Evolutionary conservation across 352 stramenopile species (phyloP).

Genomic region (Pythium sp.): DNA sequence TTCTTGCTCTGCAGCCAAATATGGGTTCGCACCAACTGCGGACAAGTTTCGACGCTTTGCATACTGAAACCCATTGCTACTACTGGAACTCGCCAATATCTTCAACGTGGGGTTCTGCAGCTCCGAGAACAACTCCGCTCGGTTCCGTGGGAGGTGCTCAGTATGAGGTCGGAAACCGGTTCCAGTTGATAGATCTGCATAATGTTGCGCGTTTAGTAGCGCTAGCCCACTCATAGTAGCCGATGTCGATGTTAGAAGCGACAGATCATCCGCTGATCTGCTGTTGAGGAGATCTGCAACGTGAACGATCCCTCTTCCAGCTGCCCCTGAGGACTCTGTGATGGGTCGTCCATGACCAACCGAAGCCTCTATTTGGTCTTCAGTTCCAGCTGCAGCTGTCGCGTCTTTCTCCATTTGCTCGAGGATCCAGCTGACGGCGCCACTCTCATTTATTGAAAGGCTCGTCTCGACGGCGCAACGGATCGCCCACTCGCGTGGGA

Average conservation of each 20-base stretch:
- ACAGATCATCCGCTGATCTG: conserved; percentile 19
- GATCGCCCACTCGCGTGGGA: conserved; percentile 75
- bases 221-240: not conserved
- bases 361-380: not conserved
- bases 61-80: not conserved
- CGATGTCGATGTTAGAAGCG: conserved; percentile 2
- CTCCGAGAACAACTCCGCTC: conserved; percentile 6
- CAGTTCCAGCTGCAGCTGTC: not conserved
- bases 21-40: conserved; percentile 2
- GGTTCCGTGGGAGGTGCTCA: conserved; percentile 11
- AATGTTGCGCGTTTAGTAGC: not conserved
- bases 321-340: not conserved
- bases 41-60: not conserved
- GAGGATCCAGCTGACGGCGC: conserved; percentile 87
- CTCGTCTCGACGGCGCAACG: conserved; percentile 57
- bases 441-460: conserved; percentile 51
- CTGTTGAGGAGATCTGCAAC: conserved; percentile 8
- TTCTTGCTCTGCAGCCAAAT: conserved; percentile 23
- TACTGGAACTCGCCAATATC: not conserved
- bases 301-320: not conserved
- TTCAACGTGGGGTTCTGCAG: not conserved
- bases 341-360: not conserved
- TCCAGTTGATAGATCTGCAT: not conserved
- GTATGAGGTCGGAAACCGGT: conserved; percentile 7
- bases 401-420: conserved; percentile 86